Evolutionary conservation across 2,329 filamentous ascomycete species (phyloP).

Genomic region (Pyrenochaeta sp.): DNA sequence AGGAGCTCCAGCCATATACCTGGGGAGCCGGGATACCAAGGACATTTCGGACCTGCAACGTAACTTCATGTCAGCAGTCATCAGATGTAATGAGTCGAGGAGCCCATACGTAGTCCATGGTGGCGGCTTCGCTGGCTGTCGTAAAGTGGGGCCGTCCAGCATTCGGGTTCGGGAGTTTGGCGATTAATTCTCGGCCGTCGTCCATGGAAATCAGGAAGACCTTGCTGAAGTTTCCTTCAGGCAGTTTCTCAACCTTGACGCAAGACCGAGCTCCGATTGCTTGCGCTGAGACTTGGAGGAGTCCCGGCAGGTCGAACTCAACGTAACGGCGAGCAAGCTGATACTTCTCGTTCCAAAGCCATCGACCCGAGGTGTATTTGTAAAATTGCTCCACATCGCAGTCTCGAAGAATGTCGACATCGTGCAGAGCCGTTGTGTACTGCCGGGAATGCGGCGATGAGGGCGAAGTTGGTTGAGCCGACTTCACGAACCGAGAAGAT

Average conservation of each 20-base stretch:
- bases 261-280: conserved; percentile 20
- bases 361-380: conserved; percentile 24
- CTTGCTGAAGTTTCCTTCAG: conserved; percentile 50
- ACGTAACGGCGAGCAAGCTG: conserved; percentile 24
- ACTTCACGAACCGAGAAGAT: too few species aligned
- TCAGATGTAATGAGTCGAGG: conserved; percentile 33
- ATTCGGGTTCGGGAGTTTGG: conserved; percentile 44
- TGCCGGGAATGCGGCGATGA: conserved; percentile 11
- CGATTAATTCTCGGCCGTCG: conserved; percentile 35
- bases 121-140: conserved; percentile 45
- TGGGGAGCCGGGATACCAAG: conserved; percentile 39
- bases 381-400: conserved; percentile 54
- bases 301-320: conserved; percentile 18
- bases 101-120: conserved; percentile 40
- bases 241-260: conserved; percentile 38
- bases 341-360: conserved; percentile 25
- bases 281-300: conserved; percentile 21
- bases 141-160: conserved; percentile 38
- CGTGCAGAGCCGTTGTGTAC: conserved; percentile 13
- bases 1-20: conserved; percentile 38
- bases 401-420: conserved; percentile 40
- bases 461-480: conserved; percentile 14
- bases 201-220: conserved; percentile 45
- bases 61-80: conserved; percentile 20
- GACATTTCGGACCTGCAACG: conserved; percentile 32